Base-by-base conservation (phyloP, 129 eudicot genomes). In the Chrysanthemum lavandulifolium region DNA sequence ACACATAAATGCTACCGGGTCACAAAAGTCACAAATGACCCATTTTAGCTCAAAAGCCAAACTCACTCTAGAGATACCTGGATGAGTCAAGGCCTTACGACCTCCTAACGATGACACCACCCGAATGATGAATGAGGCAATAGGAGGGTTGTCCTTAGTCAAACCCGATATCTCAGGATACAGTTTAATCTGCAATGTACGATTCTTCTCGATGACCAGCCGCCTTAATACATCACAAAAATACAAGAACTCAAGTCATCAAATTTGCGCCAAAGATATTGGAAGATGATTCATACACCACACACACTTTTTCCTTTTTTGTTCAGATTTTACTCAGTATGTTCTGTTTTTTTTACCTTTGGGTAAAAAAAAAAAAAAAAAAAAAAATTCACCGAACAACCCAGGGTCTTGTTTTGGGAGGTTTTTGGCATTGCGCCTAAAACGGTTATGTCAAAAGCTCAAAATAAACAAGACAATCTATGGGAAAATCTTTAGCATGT, bases 41-140 rank as follows among this genome's bases (percentile, higher is more conserved):
- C 54, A 15, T 36, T 51, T 50, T 25, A 52, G 27, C 65, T 18
- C 23, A 49, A 65, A 65, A 64, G 59, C 5, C 27, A 65, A 64
- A 56, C 13, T 58, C 53, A 40, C 45, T 18, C 12, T 18, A 57
- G 6, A 67, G 69, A n/a, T 71, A 94, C 99, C 99, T 76, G 99
- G 97, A 78, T 95, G 99, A 76, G 84, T 82, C 79, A 95, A 81
- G 33, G 91, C 72, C 71, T 82, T 94, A 25, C 99, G 97, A 68
- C 86, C 91, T 69, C 95, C 97, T 1, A 79, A 77, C 0, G 88
- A 79, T 25, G 89, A 88, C 2, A 95, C 78, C 64, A 88, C 89
- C 73, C 85, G 79, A 74, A 95, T 95, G 14, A 88, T 70, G 61
- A 95, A 95, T 4, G 97, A 90, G 56, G 96, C 97, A 61, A 95